These are phyloP conservation scores for Aureobasidium leucospermi DNA, from an alignment of 2,329 filamentous ascomycete species.

Conservation along the genomic window DNA sequence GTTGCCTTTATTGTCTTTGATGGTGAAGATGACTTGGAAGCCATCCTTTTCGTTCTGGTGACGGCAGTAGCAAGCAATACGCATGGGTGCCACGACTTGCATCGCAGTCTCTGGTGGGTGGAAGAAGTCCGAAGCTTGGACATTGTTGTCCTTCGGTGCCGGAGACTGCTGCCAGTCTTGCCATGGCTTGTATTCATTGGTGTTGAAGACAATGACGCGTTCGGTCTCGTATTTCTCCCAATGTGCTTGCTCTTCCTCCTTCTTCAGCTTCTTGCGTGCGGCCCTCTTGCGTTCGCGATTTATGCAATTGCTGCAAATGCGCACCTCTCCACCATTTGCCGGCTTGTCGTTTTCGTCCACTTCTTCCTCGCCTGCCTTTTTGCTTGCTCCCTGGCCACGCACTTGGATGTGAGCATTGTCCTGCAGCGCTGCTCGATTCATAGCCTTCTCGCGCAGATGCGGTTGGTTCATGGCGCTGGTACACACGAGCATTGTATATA, in stretches of 20 bases:
- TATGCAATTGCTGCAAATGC: slow-evolving; percentile 88
- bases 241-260: slow-evolving; percentile 82
- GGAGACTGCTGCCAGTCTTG: slow-evolving; percentile 36
- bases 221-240: slow-evolving; percentile 76
- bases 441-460: slow-evolving; percentile 58
- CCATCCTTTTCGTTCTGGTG: slow-evolving; percentile 91
- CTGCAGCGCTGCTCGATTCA: slow-evolving; percentile 49
- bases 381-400: slow-evolving; percentile 36
- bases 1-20: slow-evolving; percentile 72
- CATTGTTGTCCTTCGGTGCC: slow-evolving; percentile 27
- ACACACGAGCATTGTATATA: slow-evolving; percentile 78
- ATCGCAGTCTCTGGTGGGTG: slow-evolving; percentile 51
- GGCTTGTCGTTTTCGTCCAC: slow-evolving; percentile 59
- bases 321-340: slow-evolving; percentile 84
- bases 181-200: slow-evolving; percentile 63
- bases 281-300: slow-evolving; percentile 85
- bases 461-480: slow-evolving; percentile 81
- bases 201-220: slow-evolving; percentile 86
- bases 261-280: slow-evolving; percentile 86
- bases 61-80: slow-evolving; percentile 93
- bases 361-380: slow-evolving; percentile 38
- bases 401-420: slow-evolving; percentile 35
- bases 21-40: slow-evolving; percentile 88
- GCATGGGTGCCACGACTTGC: slow-evolving; percentile 82
- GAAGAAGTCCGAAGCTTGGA: slow-evolving; percentile 20